phyloP scores from a whole-genome alignment of 495 filamentous ascomycete species.

The Hapsidospora chrysogenum region DNA sequence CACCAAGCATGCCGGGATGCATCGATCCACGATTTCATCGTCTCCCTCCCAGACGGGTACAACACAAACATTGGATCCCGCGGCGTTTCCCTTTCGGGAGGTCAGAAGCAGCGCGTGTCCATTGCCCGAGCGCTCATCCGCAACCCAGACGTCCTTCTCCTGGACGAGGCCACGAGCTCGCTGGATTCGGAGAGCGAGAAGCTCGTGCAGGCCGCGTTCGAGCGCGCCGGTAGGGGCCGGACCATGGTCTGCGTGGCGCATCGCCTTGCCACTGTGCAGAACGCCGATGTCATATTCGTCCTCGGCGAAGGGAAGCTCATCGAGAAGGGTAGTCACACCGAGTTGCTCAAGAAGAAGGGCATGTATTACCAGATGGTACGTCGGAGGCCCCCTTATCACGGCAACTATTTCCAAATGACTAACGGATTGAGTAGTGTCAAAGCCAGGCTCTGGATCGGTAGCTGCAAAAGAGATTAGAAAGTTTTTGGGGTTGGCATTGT shows the following conservation, averaged over 20 bases:
- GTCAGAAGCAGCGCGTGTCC: constrained; percentile 60
- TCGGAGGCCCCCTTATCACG: not conserved
- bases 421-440: constrained; percentile 13
- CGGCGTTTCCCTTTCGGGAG: constrained; percentile 51
- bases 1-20: constrained; percentile 39
- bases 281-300: constrained; percentile 38
- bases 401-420: not conserved
- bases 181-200: constrained; percentile 60
- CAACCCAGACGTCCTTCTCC: constrained; percentile 48
- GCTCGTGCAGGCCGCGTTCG: constrained; percentile 52
- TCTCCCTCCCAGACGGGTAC: constrained; percentile 40
- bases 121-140: constrained; percentile 65
- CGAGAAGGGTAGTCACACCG: constrained; percentile 33
- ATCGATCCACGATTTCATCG: constrained; percentile 45
- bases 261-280: constrained; percentile 32
- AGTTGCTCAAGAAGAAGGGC: constrained; percentile 26
- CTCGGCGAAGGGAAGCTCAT: constrained; percentile 29
- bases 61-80: constrained; percentile 42
- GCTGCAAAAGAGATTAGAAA: too few species aligned
- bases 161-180: constrained; percentile 69
- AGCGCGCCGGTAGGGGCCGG: constrained; percentile 37
- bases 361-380: constrained; percentile 29
- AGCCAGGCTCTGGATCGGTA: constrained; percentile 23
- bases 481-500: too few species aligned
- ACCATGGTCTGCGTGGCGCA: constrained; percentile 64